phyloP scores from a whole-genome alignment of 331 rosid genomes.

The Quercus tomentella region DNA sequence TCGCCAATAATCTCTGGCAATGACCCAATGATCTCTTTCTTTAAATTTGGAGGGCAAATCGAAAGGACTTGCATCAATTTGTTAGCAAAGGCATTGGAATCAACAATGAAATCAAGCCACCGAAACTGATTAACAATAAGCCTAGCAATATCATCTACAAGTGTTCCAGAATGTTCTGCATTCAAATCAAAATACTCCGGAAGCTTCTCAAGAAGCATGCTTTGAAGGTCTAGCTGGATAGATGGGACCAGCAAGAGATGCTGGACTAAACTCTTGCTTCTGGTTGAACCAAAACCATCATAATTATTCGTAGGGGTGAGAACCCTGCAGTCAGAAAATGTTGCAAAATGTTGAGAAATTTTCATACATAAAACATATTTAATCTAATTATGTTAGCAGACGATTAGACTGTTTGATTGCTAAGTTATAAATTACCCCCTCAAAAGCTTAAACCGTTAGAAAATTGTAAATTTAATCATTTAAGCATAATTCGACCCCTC shows the following conservation, averaged over 20 bases:
- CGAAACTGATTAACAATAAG: conserved; percentile 37
- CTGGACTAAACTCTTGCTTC: conserved; percentile 31
- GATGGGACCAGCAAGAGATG: conserved; percentile 31
- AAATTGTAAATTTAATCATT: too few relatives aligned
- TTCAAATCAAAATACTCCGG: conserved; percentile 29
- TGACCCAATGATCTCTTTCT: conserved; percentile 41
- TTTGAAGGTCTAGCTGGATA: conserved; percentile 29
- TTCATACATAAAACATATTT: neutral
- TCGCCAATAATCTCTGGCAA: conserved; percentile 37
- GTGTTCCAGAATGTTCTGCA: conserved; percentile 3
- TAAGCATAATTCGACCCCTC: too few relatives aligned
- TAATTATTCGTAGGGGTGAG: conserved; percentile 14
- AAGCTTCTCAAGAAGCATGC: conserved; percentile 38
- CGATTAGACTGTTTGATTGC: too few relatives aligned
- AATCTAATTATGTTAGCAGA: too few relatives aligned
- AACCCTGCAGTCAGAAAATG: conserved; percentile 13
- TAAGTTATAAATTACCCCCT: too few relatives aligned
- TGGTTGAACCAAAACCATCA: conserved; percentile 13
- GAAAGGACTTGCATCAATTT: conserved; percentile 37
- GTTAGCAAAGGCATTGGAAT: conserved; percentile 26
- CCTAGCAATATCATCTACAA: conserved; percentile 37
- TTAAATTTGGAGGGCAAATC: conserved; percentile 30
- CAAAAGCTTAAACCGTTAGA: too few relatives aligned
- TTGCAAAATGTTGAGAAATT: neutral
- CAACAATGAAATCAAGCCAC: conserved; percentile 40